A percentile compares a stretch with the other conserved stretches of the same genome.
Evolutionary conservation across 2,329 filamentous ascomycete genomes (phyloP).

Genomic region (Fusarium anthophilum): DNA sequence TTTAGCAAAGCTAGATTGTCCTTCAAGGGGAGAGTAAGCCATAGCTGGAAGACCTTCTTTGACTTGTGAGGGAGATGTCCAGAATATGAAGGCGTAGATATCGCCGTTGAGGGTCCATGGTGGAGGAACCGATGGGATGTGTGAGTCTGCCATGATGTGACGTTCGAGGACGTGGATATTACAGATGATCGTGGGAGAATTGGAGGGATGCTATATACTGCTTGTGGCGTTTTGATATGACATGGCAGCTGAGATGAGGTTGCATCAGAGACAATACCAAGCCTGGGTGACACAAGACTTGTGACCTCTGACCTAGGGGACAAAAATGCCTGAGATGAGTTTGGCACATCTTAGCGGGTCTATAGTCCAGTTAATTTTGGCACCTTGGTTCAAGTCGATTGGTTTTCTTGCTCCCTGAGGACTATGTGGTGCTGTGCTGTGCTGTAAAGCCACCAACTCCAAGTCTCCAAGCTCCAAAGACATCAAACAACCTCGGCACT

Average conservation of each 20-base stretch:
- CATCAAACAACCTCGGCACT: background rate
- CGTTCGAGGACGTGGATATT: background rate
- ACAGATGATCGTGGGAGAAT: background rate
- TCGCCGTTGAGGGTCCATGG: slow-evolving; percentile 59
- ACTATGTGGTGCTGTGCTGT: no score
- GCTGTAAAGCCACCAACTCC: background rate
- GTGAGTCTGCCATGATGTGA: slow-evolving; percentile 1
- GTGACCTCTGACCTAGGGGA: background rate
- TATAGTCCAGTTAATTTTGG: background rate
- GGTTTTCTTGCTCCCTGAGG: background rate
- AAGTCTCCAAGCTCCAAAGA: background rate
- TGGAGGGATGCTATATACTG: background rate
- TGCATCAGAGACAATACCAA: background rate
- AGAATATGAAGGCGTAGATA: slow-evolving; percentile 56
- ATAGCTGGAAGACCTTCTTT: slow-evolving; percentile 47
- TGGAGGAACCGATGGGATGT: slow-evolving; percentile 40
- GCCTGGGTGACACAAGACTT: background rate
- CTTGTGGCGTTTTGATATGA: background rate
- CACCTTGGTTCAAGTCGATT: background rate
- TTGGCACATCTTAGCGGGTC: background rate
- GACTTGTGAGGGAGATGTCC: slow-evolving; percentile 45
- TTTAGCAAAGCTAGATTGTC: slow-evolving; percentile 50
- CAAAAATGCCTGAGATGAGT: background rate
- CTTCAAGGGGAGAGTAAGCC: slow-evolving; percentile 60
- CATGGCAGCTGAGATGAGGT: background rate